Conservation (phyloP, 441 rosid genomes). For the Daphne laureola region DNA sequence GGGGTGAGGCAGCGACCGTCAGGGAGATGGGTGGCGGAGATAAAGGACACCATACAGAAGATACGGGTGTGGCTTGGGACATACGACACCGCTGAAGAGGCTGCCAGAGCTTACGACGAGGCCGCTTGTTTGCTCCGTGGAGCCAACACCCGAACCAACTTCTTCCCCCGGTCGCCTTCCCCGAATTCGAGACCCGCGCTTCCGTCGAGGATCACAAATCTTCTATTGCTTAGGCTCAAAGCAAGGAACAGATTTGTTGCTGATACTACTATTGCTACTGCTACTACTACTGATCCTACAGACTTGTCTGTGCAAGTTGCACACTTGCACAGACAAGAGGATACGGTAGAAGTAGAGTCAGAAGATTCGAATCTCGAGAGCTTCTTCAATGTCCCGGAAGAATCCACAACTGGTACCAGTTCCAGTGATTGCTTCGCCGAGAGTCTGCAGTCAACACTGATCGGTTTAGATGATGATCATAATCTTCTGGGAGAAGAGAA, state of each 20-base stretch:
- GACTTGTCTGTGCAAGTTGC: background rate
- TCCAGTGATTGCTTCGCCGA: conserved; percentile 5
- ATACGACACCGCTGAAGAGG: conserved; percentile 47
- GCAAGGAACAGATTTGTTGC: conserved; percentile 15
- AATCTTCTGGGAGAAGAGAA: background rate
- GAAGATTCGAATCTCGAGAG: conserved; percentile 11
- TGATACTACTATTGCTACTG: background rate
- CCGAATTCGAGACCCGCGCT: conserved; percentile 25
- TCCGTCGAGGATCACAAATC: conserved; percentile 29
- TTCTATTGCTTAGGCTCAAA: conserved; percentile 29
- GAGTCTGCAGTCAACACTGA: conserved; percentile 7
- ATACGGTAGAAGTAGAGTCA: conserved; percentile 8
- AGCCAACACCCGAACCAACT: conserved; percentile 42
- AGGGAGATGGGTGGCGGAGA: conserved; percentile 54
- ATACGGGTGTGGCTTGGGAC: conserved; percentile 49
- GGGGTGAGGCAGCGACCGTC: conserved; percentile 49
- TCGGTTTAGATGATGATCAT: conserved; percentile 1
- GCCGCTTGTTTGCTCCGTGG: conserved; percentile 53
- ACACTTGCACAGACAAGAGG: conserved; percentile 7
- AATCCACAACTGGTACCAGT: background rate
- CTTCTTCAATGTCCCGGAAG: conserved; percentile 18
- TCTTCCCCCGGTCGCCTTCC: conserved; percentile 31
- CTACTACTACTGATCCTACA: background rate
- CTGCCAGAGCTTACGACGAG: conserved; percentile 56
- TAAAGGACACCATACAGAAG: conserved; percentile 41